Base-by-base conservation (phyloP, 208 protist species). In the Acanthamoeba triangularis region DNA sequence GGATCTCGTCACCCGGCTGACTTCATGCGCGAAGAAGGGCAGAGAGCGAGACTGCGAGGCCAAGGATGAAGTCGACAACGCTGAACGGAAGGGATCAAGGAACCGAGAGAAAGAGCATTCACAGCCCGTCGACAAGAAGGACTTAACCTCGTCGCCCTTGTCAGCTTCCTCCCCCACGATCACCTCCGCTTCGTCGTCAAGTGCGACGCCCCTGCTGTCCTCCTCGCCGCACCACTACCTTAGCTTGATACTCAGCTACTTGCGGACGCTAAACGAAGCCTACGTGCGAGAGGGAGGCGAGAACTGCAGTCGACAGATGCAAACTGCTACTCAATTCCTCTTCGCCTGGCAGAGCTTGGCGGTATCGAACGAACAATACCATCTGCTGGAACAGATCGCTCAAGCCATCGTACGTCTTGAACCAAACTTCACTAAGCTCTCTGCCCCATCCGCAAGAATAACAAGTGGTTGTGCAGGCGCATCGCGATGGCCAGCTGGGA, bases 231-330 rank as follows among this genome's bases (percentile, higher is more conserved):
- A 44, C 41, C 82, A 90, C 33, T 90, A 67, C 59, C 7, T 63
- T 5, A 90, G 37, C 49, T 33, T 90, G 13, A 5, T 90, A 49
- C 35, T 63, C 30, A 90, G 11, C n/a, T 90, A 65, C 37, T n/a
- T 90, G 11, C 47, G n/a, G 82, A 63, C 28, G 20, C 30, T 90
- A 25, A 63, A 47, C 59, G 82, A 90, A 0, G 49, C 28, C 25
- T 90, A 90, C 82, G 59, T 90, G n/a, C 54, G n/a, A 28, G 82
- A 90, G 35, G 59, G 59, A 28, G 44, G 37, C 30, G 82, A 90
- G 16, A n/a, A 37, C 82, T 90, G 65, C 82, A 90, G 35, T 41
- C 28, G 82, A 13, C 82, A 90, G 82, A 90, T 33, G 82, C 82
- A 90, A 25, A 37, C 8, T 4, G 37, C 37, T 0, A 67, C 28